Conservation (phyloP, 2,329 filamentous ascomycete species). For the Alternaria burnsii region DNA sequence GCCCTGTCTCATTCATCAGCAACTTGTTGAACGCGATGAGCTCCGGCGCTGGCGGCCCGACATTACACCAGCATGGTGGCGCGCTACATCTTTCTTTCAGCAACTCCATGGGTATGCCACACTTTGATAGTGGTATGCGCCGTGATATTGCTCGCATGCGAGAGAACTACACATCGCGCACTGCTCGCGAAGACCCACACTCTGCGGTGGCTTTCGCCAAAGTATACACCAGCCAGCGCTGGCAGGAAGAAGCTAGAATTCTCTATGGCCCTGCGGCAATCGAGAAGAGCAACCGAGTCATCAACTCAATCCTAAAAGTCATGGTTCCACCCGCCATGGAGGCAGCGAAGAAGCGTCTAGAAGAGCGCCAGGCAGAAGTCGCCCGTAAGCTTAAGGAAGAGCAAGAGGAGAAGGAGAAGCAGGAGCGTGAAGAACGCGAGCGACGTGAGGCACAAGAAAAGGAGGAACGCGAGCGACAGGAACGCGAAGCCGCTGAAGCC, state of each 20-base stretch:
- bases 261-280: slow-evolving; percentile 75
- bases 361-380: slow-evolving; percentile 77
- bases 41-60: slow-evolving; percentile 45
- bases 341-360: slow-evolving; percentile 75
- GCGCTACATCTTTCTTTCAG: slow-evolving; percentile 64
- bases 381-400: slow-evolving; percentile 69
- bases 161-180: slow-evolving; percentile 42
- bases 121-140: slow-evolving; percentile 43
- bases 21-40: slow-evolving; percentile 65
- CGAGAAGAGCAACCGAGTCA: slow-evolving; percentile 74
- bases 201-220: slow-evolving; percentile 79
- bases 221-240: slow-evolving; percentile 76
- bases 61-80: slow-evolving; percentile 52
- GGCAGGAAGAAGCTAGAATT: slow-evolving; percentile 89
- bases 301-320: slow-evolving; percentile 73
- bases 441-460: slow-evolving; percentile 63
- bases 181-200: slow-evolving; percentile 67
- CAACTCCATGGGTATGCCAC: slow-evolving; percentile 43
- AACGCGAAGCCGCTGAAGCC: slow-evolving; percentile 53
- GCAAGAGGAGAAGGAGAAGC: slow-evolving; percentile 68
- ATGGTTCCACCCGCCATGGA: slow-evolving; percentile 87
- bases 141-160: slow-evolving; percentile 44
- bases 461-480: slow-evolving; percentile 51
- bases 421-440: slow-evolving; percentile 67
- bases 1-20: slow-evolving; percentile 65